Evolutionary conservation across 2,329 filamentous ascomycete species (phyloP), one percentile per base, ranked within the genome.

Genomic region (Trichoderma afroharzianum): DNA sequence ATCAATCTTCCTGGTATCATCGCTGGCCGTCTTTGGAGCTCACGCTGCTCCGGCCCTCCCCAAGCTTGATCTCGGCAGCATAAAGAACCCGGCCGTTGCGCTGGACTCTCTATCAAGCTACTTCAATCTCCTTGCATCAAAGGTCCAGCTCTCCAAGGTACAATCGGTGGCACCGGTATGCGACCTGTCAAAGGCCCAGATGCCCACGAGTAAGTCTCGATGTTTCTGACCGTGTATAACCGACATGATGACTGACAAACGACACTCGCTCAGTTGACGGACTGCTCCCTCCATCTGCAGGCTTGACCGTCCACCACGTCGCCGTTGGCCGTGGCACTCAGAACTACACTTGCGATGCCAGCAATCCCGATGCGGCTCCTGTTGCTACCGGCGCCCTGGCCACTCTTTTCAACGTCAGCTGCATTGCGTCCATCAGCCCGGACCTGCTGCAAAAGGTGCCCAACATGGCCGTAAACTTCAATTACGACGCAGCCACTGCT

Each of bases 271-370:
- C 11, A 63, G 47, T 59, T 33, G 84, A 85, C 7, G 83, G 88
- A 18, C 86, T 97, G 7, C 90, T 92, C 15, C 74, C 85, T 8
- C 89, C 90, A 15, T 82, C 88, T 0, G 75, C 83, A 7, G 92
- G 91, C 70, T 84, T 93, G 33, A 83, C 79, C 4, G 85, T 97
- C 64, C 87, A 89, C 78, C 93, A 97, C 81, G 92, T 98, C 69
- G 93, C 92, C 78, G 85, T 98, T 73, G 95, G 95, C 77, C 91
- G 93, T 58, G 95, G 95, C 72, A 96, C 93, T 8, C 91, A 98
- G 83, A 98, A 98, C 87, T 98, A 98, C 85, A 97, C 93, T 66
- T 98, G 95, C 85, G 85, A 88, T 72, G 83, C 86, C 68, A 82
- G 82, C 73, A 88, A 92, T 76, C 79, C 88, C 2, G 87, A 87